Evolutionary conservation across 2,329 filamentous ascomycete species (phyloP).

Genomic region (Epichloe sp.): DNA sequence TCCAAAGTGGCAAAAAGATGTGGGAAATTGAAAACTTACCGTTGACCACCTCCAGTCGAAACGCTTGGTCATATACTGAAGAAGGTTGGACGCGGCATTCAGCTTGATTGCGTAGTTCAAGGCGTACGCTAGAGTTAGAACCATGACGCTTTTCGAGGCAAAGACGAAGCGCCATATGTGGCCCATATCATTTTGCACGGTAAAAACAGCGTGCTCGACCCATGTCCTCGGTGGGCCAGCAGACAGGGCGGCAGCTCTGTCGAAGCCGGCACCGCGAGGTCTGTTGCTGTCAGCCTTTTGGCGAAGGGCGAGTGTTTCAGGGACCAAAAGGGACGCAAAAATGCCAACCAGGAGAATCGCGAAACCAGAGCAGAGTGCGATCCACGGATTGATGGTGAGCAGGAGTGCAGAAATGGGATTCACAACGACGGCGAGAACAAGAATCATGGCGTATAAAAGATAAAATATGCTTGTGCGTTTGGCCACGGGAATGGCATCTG

Average conservation of each 20-base stretch:
- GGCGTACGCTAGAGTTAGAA: conserved; percentile 23
- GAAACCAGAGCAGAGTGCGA: conserved; percentile 24
- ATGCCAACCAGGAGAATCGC: conserved; percentile 17
- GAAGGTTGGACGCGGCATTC: conserved; percentile 21
- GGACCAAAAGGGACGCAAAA: conserved; percentile 20
- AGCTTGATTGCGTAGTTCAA: conserved; percentile 18
- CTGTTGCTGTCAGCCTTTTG: conserved; percentile 15
- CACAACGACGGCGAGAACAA: conserved; percentile 25
- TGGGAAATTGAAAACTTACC: conserved; percentile 12
- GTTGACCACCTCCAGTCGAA: conserved; percentile 35
- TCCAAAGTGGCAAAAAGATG: background rate
- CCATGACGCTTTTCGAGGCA: conserved; percentile 22
- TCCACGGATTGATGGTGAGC: conserved; percentile 26
- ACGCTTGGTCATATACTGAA: conserved; percentile 40
- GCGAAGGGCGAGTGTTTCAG: conserved; percentile 29
- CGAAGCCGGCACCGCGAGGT: conserved; percentile 3
- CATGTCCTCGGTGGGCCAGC: conserved; percentile 1
- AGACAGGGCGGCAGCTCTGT: background rate
- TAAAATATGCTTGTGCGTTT: conserved; percentile 28
- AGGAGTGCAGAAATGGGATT: conserved; percentile 28
- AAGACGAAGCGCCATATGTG: conserved; percentile 28
- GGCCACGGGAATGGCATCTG: conserved; percentile 27
- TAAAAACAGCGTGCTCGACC: conserved; percentile 14
- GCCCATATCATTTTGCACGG: conserved; percentile 16
- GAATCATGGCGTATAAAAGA: conserved; percentile 22